phyloP scores from a whole-genome alignment of 345 rosid genomes.

The Brassica juncea region DNA sequence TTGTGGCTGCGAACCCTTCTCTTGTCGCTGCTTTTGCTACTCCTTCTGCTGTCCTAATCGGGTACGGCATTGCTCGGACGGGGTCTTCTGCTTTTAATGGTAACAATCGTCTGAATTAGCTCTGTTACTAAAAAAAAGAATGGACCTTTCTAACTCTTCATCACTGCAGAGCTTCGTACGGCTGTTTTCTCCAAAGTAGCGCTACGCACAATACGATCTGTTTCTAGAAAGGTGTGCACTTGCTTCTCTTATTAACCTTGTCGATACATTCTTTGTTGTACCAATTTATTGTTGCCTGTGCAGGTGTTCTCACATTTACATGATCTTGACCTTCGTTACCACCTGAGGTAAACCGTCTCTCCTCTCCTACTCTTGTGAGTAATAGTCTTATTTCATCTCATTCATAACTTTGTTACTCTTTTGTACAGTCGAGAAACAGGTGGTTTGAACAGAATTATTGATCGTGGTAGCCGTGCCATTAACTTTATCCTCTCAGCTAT shows the following conservation, averaged over 20 bases:
- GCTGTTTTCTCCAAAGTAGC: conserved; percentile 96
- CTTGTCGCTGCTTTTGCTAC: conserved; percentile 70
- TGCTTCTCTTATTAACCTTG: background rate
- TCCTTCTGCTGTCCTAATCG: conserved; percentile 84
- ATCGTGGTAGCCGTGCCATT: conserved; percentile 98
- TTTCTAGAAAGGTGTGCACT: conserved; percentile 79
- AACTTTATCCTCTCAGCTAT: conserved; percentile 90
- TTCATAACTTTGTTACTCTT: conserved; percentile 20
- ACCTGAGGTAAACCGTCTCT: conserved; percentile 65
- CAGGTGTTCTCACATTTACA: conserved; percentile 96
- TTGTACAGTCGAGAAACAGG: conserved; percentile 95
- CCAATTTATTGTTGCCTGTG: conserved; percentile 14
- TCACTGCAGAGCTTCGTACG: conserved; percentile 78
- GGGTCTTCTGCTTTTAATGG: conserved; percentile 93
- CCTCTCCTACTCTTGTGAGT: background rate
- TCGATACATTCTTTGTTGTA: background rate
- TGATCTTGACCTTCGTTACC: conserved; percentile 88
- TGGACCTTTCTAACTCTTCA: background rate
- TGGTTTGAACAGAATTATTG: conserved; percentile 84
- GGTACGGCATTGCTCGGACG: conserved; percentile 90
- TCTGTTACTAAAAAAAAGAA: background rate
- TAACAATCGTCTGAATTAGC: conserved; percentile 25
- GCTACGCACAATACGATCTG: conserved; percentile 80
- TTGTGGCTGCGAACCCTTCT: conserved; percentile 64
- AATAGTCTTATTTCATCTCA: background rate